Evolutionary conservation across 805 yeast genomes (phyloP).

Genomic region (Candida mattraensis): DNA sequence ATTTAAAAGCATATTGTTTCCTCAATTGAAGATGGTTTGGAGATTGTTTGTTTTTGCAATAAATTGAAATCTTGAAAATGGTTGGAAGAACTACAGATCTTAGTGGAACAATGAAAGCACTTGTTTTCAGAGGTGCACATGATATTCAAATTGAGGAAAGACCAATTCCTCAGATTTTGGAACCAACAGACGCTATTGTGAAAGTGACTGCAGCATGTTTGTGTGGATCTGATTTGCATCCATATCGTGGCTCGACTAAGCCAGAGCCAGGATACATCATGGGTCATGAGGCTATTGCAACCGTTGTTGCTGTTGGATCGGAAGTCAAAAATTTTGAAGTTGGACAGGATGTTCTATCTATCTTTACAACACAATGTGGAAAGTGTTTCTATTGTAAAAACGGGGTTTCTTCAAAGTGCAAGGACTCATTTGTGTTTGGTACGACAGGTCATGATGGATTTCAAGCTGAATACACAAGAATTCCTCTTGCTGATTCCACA

Average conservation of each 20-base stretch:
- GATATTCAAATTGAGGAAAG: constrained; percentile 40
- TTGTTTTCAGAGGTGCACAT: constrained; percentile 46
- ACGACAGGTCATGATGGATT: constrained; percentile 58
- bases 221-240: constrained; percentile 57
- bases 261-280: constrained; percentile 45
- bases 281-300: constrained; percentile 43
- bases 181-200: constrained; percentile 44
- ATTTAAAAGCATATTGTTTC: neutral
- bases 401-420: constrained; percentile 52
- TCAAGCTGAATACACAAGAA: constrained; percentile 59
- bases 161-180: constrained; percentile 39
- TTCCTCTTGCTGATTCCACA: constrained; percentile 57
- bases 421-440: constrained; percentile 47
- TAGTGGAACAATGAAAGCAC: constrained; percentile 44
- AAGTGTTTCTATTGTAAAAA: constrained; percentile 54
- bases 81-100: constrained; percentile 9
- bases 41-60: no score
- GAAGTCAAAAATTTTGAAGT: constrained; percentile 34
- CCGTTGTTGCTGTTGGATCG: constrained; percentile 40
- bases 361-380: constrained; percentile 60
- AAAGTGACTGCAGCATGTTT: constrained; percentile 48
- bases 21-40: no score
- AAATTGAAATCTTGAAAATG: constrained; percentile 1
- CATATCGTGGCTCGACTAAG: constrained; percentile 50
- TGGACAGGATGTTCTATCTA: constrained; percentile 48